phyloP scores from a whole-genome alignment of 2,329 filamentous ascomycete species.

The Trichophyton rubrum region DNA sequence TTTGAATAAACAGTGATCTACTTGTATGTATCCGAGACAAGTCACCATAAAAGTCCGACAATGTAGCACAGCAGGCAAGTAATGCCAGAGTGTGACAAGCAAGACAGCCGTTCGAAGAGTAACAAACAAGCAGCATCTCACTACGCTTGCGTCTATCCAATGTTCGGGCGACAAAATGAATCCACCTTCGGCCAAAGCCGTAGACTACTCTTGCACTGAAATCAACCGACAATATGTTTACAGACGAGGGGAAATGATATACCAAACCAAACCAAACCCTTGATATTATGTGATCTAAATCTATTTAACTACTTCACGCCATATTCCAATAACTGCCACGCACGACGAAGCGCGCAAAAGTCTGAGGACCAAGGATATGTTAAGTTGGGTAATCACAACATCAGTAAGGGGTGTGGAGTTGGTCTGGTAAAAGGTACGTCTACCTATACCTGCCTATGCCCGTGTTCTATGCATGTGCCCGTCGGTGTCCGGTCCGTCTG shows the following conservation, averaged over 20 bases:
- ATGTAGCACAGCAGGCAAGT: not conserved
- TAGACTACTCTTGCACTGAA: not conserved
- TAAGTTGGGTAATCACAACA: not conserved
- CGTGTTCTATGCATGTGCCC: too few species aligned
- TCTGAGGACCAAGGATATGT: not conserved
- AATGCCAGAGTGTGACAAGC: not conserved
- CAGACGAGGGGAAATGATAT: too few species aligned
- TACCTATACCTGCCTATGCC: too few species aligned
- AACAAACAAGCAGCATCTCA: not conserved
- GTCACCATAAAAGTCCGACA: too few species aligned
- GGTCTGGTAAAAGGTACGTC: too few species aligned
- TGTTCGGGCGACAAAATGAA: not conserved
- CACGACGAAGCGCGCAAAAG: not conserved
- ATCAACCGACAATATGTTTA: too few species aligned
- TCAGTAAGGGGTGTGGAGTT: too few species aligned
- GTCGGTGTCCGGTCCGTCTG: too few species aligned
- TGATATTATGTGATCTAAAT: not conserved
- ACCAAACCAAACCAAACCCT: not conserved
- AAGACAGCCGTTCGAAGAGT: not conserved
- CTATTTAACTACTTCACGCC: not conserved
- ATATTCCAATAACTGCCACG: not conserved
- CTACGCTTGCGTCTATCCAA: not conserved
- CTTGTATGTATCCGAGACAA: too few species aligned
- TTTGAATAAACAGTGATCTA: too few species aligned
- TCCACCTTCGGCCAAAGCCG: not conserved